Base-by-base conservation (phyloP, 768 basidiomycete genomes). In the Pulveroboletus ravenelii region DNA sequence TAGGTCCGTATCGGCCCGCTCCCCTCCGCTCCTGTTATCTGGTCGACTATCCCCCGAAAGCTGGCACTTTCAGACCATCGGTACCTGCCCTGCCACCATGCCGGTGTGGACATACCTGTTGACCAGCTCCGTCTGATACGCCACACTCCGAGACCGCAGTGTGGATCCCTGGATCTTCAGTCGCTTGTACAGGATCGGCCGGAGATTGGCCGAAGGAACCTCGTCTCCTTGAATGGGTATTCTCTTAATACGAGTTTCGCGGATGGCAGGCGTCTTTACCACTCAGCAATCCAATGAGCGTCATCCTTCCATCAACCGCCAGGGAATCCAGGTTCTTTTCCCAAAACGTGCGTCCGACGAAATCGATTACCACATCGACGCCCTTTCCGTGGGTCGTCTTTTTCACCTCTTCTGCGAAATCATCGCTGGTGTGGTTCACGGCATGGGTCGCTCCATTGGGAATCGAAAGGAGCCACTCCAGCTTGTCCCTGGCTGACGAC, bases 161-260 rank as follows among this genome's bases (percentile, higher is more conserved):
- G 92, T 95, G 18, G 90, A 89, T 18, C 93, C 93, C 67, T 92
- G 85, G 45, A 97, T 85, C 23, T 84, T 82, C 45, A 96, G 79
- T 15, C 93, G 83, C 71, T 94, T 97, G 67, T 74, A 83, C 50
- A 95, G 72, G 47, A 96, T 79, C 10, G 82, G 84, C 6, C 59
- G 60, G 41, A 96, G 70, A 64, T 85, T 76, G 50, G 82, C 70
- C 13, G 69, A 70, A 13, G 77, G 65, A 14, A 84, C 75, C 15
- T 74, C 69, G 29, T 67, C 61, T 39, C 86, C 87, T 87, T 61
- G 50, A 25, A 55, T 43, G 42, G 43, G 38, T 34, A 53, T 60
- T 51, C 53, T 36, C 45, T 59, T 53, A 63, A 48, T 51, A 50
- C 50, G 43, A 53, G 60, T 45, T 52, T 60, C 50, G 55, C 57